These are phyloP conservation scores for Barnettozyma vustinii DNA, from an alignment of 805 yeast species.

Conservation along the genomic window DNA sequence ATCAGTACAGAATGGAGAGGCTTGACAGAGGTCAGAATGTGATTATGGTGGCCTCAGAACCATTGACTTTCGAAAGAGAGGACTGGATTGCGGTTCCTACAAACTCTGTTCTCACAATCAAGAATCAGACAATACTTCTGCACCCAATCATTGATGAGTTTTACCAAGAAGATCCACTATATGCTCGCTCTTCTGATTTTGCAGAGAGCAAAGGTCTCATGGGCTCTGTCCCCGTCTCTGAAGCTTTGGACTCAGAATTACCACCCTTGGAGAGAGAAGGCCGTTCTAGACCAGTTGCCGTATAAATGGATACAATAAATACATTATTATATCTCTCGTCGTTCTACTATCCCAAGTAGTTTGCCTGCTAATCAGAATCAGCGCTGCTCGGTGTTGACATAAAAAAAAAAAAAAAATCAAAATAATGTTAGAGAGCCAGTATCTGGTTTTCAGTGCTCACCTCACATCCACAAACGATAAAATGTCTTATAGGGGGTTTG, in stretches of 20 bases:
- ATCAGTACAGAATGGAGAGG: slow-evolving; percentile 91
- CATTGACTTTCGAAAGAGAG: slow-evolving; percentile 90
- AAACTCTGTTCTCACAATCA: slow-evolving; percentile 77
- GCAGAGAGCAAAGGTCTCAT: slow-evolving; percentile 91
- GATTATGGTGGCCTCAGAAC: slow-evolving; percentile 95
- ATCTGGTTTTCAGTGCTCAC: not conserved
- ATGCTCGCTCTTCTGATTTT: slow-evolving; percentile 66
- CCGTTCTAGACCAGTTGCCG: slow-evolving; percentile 34
- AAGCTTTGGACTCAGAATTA: slow-evolving; percentile 43
- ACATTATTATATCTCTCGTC: not conserved
- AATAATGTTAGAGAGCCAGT: not conserved
- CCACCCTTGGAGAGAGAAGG: slow-evolving; percentile 84
- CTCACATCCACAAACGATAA: not conserved
- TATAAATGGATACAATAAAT: not conserved
- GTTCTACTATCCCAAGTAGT: too few relatives aligned
- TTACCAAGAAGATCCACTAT: slow-evolving; percentile 65
- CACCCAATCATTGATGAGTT: slow-evolving; percentile 91
- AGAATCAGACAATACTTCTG: slow-evolving; percentile 78
- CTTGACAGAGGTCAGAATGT: slow-evolving; percentile 89
- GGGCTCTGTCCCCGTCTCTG: slow-evolving; percentile 80
- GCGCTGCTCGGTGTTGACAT: not conserved
- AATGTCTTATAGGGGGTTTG: slow-evolving; percentile 39
- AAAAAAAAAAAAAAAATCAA: not conserved
- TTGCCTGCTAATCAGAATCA: too few relatives aligned
- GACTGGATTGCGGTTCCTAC: slow-evolving; percentile 98